Evolutionary conservation across 306 rosid species (phyloP), one percentile per base, ranked within the genome.

Genomic region (Mucuna pruriens): DNA sequence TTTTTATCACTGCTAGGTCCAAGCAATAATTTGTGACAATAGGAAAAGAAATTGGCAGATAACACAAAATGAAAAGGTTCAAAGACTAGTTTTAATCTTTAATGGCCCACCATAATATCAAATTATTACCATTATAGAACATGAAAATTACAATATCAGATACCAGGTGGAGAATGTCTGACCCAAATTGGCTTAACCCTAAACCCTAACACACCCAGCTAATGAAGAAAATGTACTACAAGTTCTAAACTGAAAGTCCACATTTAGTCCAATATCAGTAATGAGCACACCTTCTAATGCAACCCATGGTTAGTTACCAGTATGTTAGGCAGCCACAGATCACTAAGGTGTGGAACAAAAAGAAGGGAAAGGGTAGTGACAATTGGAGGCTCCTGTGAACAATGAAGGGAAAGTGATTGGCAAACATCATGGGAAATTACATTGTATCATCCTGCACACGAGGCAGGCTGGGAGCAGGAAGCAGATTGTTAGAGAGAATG

Each of bases 1-100:
- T 36, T 64, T 70, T 38, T 65, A 38, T 22, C 45, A 29, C 25
- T 34, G 62, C 77, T 55, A 52, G 67, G 80, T 71, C 83, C 77
- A 71, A 71, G 69, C 48, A 79, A 69, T 45, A 34, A 61, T 44
- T 45, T 71, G 69, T 58, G 71, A 79, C 36, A 36, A 38, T 23
- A 33, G 13, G 16, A 44, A 64, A 73, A 45, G 44, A 23, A 62
- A 62, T 20, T 29, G 26, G 46, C 54, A 73, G 26, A 16, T 49
- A 17, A 57, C 31, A 26, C n/a, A 76, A n/a, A 15, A 44, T 10
- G 73, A 76, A 58, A 77, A 26, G 52, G 63, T 52, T 31, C 54
- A 22, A 34, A 4, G 19, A 38, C 9, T 23, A 6, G 48, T 22
- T n/a, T n/a, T 60, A 62, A 46, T 58, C 55, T 74, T 26, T 23